Evolutionary conservation across 805 yeast species (phyloP).

Genomic region (Yamadazyma laniorum): DNA sequence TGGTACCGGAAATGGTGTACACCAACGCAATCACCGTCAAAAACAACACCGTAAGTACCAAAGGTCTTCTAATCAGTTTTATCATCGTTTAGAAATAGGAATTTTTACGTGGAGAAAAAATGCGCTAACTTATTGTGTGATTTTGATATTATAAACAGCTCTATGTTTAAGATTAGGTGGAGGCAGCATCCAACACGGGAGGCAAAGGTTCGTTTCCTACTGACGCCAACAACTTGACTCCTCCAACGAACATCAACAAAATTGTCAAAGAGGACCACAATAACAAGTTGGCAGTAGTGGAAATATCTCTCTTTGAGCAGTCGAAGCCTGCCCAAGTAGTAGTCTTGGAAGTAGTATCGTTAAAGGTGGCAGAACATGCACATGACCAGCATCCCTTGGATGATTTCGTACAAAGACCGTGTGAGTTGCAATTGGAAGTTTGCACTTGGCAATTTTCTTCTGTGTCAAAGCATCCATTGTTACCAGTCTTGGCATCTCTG

Average conservation of each 20-base stretch:
- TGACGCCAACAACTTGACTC: conserved; percentile 50
- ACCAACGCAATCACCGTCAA: conserved; percentile 24
- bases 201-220: conserved; percentile 66
- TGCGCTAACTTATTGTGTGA: neutral
- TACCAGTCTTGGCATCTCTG: conserved; percentile 4
- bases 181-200: conserved; percentile 66
- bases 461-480: conserved; percentile 33
- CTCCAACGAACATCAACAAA: conserved; percentile 45
- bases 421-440: conserved; percentile 51
- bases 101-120: neutral
- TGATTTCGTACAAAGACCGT: conserved; percentile 48
- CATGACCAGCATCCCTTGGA: conserved; percentile 48
- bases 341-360: conserved; percentile 43
- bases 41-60: conserved; percentile 24
- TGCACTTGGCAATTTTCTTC: conserved; percentile 47
- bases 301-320: conserved; percentile 67
- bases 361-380: conserved; percentile 44
- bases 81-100: conserved; percentile 14
- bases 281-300: conserved; percentile 63
- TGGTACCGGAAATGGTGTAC: conserved; percentile 25
- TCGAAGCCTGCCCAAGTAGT: conserved; percentile 56
- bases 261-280: conserved; percentile 63
- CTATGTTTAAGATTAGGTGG: no score
- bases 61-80: conserved; percentile 26
- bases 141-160: no score